Percentiles rank a stretch among this genome's conserved stretches.
Conservation (phyloP, 192 early-diverging fungal species). For the Gaertneriomyces semiglobifer region DNA sequence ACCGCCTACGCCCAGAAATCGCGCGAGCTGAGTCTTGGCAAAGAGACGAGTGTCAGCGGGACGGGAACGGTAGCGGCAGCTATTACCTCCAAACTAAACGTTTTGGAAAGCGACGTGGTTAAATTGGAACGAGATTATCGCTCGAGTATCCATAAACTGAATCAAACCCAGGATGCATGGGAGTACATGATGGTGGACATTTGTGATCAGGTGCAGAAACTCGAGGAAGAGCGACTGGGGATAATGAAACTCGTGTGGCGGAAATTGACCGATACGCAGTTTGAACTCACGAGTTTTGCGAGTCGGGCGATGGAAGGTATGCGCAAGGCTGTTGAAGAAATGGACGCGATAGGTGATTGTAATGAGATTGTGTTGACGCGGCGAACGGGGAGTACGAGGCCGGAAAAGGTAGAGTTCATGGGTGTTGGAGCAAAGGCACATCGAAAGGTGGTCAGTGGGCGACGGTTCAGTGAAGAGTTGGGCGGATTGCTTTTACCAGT, state of each 20-base stretch:
- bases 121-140: not conserved
- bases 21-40: not conserved
- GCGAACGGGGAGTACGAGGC: not conserved
- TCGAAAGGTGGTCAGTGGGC: too few species aligned
- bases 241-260: not conserved
- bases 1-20: not conserved
- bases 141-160: not conserved
- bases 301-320: not conserved
- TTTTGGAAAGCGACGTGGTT: not conserved
- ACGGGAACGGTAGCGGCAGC: not conserved
- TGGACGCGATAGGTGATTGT: not conserved
- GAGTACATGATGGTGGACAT: not conserved
- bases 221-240: not conserved
- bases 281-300: conserved; percentile 2
- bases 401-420: not conserved
- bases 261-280: not conserved
- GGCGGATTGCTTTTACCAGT: too few species aligned
- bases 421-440: too few species aligned
- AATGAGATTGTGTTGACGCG: not conserved
- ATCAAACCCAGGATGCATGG: conserved; percentile 1
- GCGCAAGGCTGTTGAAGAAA: not conserved
- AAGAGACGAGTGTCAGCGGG: not conserved
- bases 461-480: too few species aligned
- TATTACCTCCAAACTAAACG: not conserved
- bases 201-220: not conserved